Evolutionary conservation across 1,139 yeast genomes (phyloP), one percentile per base, ranked within the genome.

Genomic region (Candida sp.): DNA sequence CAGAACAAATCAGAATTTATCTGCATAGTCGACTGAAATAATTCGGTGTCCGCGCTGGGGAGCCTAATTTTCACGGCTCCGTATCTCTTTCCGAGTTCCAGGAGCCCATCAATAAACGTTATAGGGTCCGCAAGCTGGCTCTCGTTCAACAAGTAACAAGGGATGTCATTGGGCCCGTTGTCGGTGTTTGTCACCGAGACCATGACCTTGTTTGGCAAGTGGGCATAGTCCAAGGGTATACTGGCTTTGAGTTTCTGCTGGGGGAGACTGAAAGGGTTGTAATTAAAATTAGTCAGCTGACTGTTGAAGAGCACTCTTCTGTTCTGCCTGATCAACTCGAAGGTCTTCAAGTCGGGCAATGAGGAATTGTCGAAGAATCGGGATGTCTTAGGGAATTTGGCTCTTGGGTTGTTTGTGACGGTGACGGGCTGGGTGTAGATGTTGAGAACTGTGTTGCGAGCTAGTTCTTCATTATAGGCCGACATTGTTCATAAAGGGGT

Each of bases 31-130:
- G 55, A 42, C 33, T 52, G 57, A 31, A 58, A 12, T 72, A 73
- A 41, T 60, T 58, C 75, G 30, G 51, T 49, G 22, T 57, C 79
- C 75, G 23, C 61, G 52, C 5, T 59, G 55, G 89, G 88, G 0
- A 88, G 81, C n/a, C 77, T 72, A 23, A 91, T 69, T 63, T 89
- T 90, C 30, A 90, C 75, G n/a, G 93, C 94, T 1, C 97, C 97
- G 62, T 75, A 79, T 44, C 72, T 61, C 49, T 65, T 65, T 0
- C 91, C 93, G 6, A 72, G 54, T 4, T 69, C 72, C 27, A 55
- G 50, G 2, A 82, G 62, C 26, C 77, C 69, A 54, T 84, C 86
- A 44, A 86, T 75, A 53, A 82, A 78, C 33, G 62, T 63, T 12
- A 81, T 68, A 2, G 85, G 85, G 63, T 85, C 88, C 25, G 70